Evolutionary conservation across 2,329 filamentous ascomycete species (phyloP), one percentile per base, ranked within the genome.

Genomic region (Fusarium succisae): DNA sequence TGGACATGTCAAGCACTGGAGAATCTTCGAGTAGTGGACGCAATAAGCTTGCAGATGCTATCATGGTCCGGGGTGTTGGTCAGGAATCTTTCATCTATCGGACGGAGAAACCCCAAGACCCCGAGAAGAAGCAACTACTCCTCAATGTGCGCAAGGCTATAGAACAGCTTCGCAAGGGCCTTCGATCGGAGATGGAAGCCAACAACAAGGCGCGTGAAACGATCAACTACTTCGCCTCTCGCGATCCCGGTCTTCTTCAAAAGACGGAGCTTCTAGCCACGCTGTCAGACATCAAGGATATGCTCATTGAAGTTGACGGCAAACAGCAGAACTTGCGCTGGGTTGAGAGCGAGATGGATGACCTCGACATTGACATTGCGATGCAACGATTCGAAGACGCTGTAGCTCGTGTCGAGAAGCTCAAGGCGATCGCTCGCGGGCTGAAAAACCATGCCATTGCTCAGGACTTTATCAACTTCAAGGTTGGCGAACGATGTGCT

Each of bases 271-370:
- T 96, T 6, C 87, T 97, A 20, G 94, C 96, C 79, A 92, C 90
- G 13, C 83, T 95, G 15, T 94, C 94, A 4, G 91, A 92, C 71
- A 91, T 93, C 77, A 94, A 94, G 79, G 94, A 97, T 81, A 93
- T 98, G 84, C 89, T 98, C 63, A 95, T 99, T 75, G 96, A 99
- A 78, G 94, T 98, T 20, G 96, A 98, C 78, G 96, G 96, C 55
- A 97, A 97, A 79, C 95, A 98, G 82, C 94, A 98, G 80, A 98
- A 96, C 80, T 88, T 99, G 53, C 93, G 96, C 60, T 98, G 94
- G 94, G 94, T 99, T 0, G 96, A 99, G 81, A 91, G 91, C 59
- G 94, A 98, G 83, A 93, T 99, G 82, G 96, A 99, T 80, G 94
- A 97, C 79, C 89, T 99, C 11, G 96, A 99, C 79, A 98, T 98